Evolutionary conservation across 2,329 filamentous ascomycete species (phyloP), one percentile per base, ranked within the genome.

Genomic region (Cryphonectria radicalis): DNA sequence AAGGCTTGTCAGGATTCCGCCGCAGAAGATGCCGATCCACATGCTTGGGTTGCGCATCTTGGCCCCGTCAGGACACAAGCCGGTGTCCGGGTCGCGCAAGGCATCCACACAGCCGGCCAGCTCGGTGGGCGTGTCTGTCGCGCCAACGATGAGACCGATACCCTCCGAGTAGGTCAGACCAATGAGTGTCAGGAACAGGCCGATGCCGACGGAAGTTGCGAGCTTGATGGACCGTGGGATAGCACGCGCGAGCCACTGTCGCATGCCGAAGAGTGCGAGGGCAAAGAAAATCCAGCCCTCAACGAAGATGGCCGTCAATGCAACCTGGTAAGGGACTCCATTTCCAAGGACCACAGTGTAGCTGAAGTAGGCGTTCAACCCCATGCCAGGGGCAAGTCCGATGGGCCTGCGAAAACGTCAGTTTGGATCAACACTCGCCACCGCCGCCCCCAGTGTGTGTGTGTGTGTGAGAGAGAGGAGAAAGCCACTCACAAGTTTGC

Each of bases 21-120:
- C 93, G 75, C 92, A 93, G 84, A 97, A 96, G 76, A 97, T 94
- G 53, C 93, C 94, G 67, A 97, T 86, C 94, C 94, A 97, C 88
- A 97, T 89, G 35, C 91, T 89, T 0, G 93, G 92, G 77, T 88
- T 93, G 73, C 93, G 89, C 93, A 97, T 95, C 86, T 94, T 94
- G 69, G 88, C 84, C 22, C 81, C 80, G 66, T 84, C 82, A 0
- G 88, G 87, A 79, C 93, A 96, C 8, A 88, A 76, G 13, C 91
- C 91, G 32, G 81, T 82, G 14, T 74, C 74, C 35, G 77, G 72
- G 50, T 83, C 80, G 17, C 77, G 77, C 42, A 78, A 83, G 40
- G 84, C 79, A 2, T 83, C 79, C 2, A 83, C 80, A 79, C 93
- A 95, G 37, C 93, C 94, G 13, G 92, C 93, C 59, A 97, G 84